phyloP scores from a whole-genome alignment of 2,329 filamentous ascomycete species.

The Monascus ruber region DNA sequence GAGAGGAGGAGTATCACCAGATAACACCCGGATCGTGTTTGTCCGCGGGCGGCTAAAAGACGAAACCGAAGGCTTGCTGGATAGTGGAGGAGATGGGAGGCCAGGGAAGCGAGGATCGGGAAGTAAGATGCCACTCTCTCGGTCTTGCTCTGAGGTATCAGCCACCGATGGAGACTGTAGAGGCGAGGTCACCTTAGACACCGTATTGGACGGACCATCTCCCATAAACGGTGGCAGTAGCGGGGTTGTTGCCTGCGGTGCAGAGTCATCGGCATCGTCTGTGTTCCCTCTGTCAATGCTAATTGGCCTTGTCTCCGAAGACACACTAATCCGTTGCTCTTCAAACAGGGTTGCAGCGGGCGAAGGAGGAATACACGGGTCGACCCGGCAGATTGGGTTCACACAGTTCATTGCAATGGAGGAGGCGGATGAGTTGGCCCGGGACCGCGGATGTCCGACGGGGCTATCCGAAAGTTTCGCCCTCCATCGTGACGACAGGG shows the following conservation, averaged over 20 bases:
- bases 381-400: slow-evolving; percentile 29
- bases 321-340: slow-evolving; percentile 34
- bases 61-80: slow-evolving; percentile 62
- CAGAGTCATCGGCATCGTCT: slow-evolving; percentile 40
- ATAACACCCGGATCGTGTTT: slow-evolving; percentile 29
- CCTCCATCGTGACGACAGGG: slow-evolving; percentile 46
- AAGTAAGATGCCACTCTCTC: slow-evolving; percentile 29
- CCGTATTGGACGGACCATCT: slow-evolving; percentile 36
- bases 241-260: slow-evolving; percentile 65
- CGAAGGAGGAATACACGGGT: slow-evolving; percentile 45
- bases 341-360: slow-evolving; percentile 55
- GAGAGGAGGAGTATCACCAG: slow-evolving; percentile 46
- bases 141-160: slow-evolving; percentile 37
- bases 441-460: slow-evolving; percentile 25
- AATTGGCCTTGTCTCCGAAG: slow-evolving; percentile 37
- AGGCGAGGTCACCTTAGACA: slow-evolving; percentile 59
- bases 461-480: slow-evolving; percentile 25
- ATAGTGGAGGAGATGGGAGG: slow-evolving; percentile 60
- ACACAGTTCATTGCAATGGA: slow-evolving; percentile 25
- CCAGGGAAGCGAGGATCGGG: slow-evolving; percentile 38
- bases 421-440: slow-evolving; percentile 33
- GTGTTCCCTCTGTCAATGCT: slow-evolving; percentile 45
- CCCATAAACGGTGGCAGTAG: slow-evolving; percentile 72
- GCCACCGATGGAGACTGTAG: slow-evolving; percentile 74
- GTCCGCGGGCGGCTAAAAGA: slow-evolving; percentile 52